Evolutionary conservation across 352 stramenopile genomes (phyloP).

Genomic region (Phytophthora multivora): DNA sequence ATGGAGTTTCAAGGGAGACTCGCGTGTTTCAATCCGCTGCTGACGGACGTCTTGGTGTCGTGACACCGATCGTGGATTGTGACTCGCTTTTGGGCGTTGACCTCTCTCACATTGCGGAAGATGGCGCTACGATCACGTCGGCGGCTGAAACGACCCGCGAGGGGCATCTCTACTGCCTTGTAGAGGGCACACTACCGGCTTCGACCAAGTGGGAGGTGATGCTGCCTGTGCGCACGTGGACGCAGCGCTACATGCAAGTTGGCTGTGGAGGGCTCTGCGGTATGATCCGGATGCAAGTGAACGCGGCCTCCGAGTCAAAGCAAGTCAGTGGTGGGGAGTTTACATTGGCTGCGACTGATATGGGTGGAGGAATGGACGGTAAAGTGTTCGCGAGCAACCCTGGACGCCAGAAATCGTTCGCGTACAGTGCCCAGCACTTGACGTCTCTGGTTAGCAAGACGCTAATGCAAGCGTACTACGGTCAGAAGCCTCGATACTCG

Average conservation of each 20-base stretch:
- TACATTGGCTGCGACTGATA: constrained; percentile 36
- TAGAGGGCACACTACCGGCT: constrained; percentile 25
- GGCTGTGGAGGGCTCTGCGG: constrained; percentile 46
- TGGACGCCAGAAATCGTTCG: constrained; percentile 32
- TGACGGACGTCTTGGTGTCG: constrained; percentile 11
- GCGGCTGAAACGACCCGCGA: constrained; percentile 24
- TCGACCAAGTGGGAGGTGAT: constrained; percentile 36
- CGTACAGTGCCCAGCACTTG: constrained; percentile 41
- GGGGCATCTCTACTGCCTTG: constrained; percentile 30
- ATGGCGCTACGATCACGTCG: constrained; percentile 19
- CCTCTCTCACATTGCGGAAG: constrained; percentile 27
- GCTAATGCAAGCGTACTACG: constrained; percentile 43
- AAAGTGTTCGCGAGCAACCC: constrained; percentile 32
- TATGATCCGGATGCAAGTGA: constrained; percentile 32
- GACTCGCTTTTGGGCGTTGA: constrained; percentile 29
- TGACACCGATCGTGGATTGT: constrained; percentile 24
- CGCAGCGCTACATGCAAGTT: constrained; percentile 46
- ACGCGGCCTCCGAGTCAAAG: constrained; percentile 26
- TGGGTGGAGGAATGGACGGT: constrained; percentile 36
- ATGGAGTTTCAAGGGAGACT: background rate
- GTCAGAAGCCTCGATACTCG: constrained; percentile 34
- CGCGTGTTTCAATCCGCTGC: constrained; percentile 11
- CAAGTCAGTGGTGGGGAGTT: constrained; percentile 35
- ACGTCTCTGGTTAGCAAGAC: constrained; percentile 41
- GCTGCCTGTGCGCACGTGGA: constrained; percentile 43